Evolutionary conservation across 2,329 filamentous ascomycete species (phyloP).

Genomic region (Trichoderma guizhouense): DNA sequence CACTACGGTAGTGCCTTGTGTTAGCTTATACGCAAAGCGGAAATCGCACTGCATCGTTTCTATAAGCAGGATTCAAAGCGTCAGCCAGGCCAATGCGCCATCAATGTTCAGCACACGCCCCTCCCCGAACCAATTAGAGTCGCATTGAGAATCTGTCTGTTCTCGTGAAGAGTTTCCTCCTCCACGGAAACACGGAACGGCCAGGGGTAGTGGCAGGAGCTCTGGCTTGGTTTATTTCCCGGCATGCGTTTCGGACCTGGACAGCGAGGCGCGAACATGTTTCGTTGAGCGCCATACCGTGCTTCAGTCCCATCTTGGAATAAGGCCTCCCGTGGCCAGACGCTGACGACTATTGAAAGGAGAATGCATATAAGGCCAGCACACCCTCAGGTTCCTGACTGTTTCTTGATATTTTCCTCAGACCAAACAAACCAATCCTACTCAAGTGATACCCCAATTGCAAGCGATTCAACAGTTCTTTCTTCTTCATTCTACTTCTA

Average conservation of each 20-base stretch:
- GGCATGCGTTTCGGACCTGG: constrained; percentile 1
- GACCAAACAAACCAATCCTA: not conserved
- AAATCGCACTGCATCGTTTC: not conserved
- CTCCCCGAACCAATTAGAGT: not conserved
- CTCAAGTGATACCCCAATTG: not conserved
- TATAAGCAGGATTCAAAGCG: not conserved
- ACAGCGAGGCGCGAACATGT: not conserved
- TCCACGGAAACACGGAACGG: not conserved
- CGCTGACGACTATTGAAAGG: not conserved
- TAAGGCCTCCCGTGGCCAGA: not conserved
- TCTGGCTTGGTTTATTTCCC: not conserved
- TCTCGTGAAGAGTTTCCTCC: not conserved
- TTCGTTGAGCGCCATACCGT: not conserved
- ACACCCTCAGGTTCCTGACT: constrained; percentile 1
- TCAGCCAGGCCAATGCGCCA: not conserved
- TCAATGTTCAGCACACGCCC: not conserved
- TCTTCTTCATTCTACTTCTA: not conserved
- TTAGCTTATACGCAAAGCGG: not conserved
- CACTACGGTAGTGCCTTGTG: not conserved
- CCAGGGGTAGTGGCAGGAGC: not conserved
- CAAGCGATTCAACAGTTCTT: not conserved
- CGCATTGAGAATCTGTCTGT: not conserved
- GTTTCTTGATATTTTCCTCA: not conserved
- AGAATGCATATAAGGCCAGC: constrained; percentile 7
- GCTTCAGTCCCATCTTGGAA: not conserved